Conservation (phyloP, 2,329 filamentous ascomycete genomes). For the Cladosporium oxysporum region DNA sequence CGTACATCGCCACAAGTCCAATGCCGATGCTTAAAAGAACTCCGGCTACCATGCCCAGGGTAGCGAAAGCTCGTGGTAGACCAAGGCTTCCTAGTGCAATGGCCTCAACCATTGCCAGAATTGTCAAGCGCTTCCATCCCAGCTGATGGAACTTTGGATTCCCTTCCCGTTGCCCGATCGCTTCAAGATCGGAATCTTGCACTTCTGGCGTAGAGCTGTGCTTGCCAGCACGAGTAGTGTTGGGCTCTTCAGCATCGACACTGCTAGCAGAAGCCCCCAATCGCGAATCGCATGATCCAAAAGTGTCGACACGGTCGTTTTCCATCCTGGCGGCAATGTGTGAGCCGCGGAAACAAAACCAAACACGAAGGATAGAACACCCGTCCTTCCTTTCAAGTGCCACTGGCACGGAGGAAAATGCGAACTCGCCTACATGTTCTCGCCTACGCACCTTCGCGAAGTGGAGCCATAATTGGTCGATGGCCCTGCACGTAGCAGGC, state of each 20-base stretch:
- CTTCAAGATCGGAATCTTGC: neutral
- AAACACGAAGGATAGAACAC: neutral
- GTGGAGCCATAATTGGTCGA: neutral
- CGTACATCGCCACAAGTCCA: slow-evolving; percentile 17
- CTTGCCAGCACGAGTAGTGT: neutral
- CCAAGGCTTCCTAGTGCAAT: slow-evolving; percentile 16
- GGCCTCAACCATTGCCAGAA: slow-evolving; percentile 16
- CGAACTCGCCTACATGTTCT: slow-evolving; percentile 3
- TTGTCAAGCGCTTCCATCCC: slow-evolving; percentile 16
- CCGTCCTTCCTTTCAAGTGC: neutral
- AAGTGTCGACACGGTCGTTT: neutral
- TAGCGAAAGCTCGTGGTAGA: slow-evolving; percentile 15
- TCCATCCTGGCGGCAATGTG: slow-evolving; percentile 3
- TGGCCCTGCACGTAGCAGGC: neutral
- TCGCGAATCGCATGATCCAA: neutral
- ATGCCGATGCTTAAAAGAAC: slow-evolving; percentile 17
- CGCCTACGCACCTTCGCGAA: slow-evolving; percentile 13
- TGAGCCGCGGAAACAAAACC: neutral
- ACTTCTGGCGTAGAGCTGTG: neutral
- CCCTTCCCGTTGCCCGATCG: neutral
- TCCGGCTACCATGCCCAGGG: slow-evolving; percentile 15
- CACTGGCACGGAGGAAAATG: neutral
- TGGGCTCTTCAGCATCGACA: neutral
- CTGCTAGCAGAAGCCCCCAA: neutral
- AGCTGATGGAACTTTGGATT: slow-evolving; percentile 17